Evolutionary conservation across 352 stramenopile genomes (phyloP).

Genomic region (Pythium vanterpoolii): DNA sequence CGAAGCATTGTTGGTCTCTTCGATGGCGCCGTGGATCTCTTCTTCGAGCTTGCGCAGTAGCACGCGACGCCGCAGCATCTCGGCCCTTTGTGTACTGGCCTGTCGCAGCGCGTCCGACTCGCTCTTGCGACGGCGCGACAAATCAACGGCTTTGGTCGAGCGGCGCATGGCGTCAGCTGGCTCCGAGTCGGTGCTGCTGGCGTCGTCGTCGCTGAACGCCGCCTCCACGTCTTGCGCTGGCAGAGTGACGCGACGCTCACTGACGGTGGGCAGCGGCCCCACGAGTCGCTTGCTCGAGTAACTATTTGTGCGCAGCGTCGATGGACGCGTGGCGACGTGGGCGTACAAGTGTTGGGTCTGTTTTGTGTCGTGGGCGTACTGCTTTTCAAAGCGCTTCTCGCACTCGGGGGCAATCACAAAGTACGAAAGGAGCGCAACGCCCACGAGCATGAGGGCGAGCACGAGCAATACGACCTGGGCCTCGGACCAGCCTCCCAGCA

Average conservation of each 20-base stretch:
- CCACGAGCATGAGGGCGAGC: slow-evolving; percentile 47
- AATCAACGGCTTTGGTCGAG: slow-evolving; percentile 17
- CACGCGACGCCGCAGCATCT: slow-evolving; percentile 64
- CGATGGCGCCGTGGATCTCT: slow-evolving; percentile 68
- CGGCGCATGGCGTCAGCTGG: slow-evolving; percentile 14
- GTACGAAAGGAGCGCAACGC: slow-evolving; percentile 68
- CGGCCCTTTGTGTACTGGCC: slow-evolving; percentile 45
- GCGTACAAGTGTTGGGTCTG: slow-evolving; percentile 5
- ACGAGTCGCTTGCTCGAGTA: slow-evolving; percentile 8
- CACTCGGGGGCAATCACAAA: slow-evolving; percentile 77
- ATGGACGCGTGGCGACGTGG: neutral
- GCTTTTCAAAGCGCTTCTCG: slow-evolving; percentile 64
- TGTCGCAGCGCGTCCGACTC: slow-evolving; percentile 62
- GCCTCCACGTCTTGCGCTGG: slow-evolving; percentile 19
- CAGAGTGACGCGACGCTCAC: slow-evolving; percentile 2
- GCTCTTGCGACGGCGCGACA: slow-evolving; percentile 58
- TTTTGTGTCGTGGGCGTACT: slow-evolving; percentile 41
- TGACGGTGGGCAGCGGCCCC: neutral
- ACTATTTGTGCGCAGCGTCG: neutral
- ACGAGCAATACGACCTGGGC: slow-evolving; percentile 52
- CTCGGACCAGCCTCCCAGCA: slow-evolving; percentile 36
- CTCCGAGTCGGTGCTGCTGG: slow-evolving; percentile 27
- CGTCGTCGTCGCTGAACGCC: slow-evolving; percentile 21
- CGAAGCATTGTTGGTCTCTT: slow-evolving; percentile 40
- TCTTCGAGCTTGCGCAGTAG: slow-evolving; percentile 64